Percentiles rank a stretch among this genome's conserved stretches.
Conservation (phyloP, 805 yeast genomes). For the Spathaspora hagerdaliae region DNA sequence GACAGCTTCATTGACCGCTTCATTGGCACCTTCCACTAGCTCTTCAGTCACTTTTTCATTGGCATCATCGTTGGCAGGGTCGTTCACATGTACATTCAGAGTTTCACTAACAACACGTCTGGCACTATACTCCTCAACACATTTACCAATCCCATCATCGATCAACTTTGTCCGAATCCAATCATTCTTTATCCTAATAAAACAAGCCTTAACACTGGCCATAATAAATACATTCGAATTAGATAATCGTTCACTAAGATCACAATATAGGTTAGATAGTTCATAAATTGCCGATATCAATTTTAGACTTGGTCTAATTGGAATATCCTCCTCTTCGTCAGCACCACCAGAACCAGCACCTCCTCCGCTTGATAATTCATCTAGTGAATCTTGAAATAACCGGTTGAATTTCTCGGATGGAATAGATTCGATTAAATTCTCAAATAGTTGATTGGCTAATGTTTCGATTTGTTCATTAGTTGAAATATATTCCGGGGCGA, state of each 20-base stretch:
- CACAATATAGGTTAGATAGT: not conserved
- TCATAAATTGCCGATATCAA: slow-evolving; percentile 2
- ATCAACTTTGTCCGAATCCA: slow-evolving; percentile 22
- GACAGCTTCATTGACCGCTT: not conserved
- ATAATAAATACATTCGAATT: not conserved
- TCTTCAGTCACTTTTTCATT: too few species aligned
- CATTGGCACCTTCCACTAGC: not conserved
- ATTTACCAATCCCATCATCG: not conserved
- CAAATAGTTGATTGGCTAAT: not conserved
- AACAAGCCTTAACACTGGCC: slow-evolving; percentile 10
- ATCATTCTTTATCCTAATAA: slow-evolving; percentile 23
- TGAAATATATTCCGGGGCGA: not conserved
- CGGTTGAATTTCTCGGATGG: slow-evolving; percentile 1
- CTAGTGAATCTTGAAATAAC: not conserved
- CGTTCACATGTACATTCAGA: too few species aligned
- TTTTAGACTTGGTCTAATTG: slow-evolving; percentile 7
- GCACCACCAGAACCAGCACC: too few species aligned
- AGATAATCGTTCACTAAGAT: not conserved
- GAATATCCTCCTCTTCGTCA: not conserved
- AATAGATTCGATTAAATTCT: not conserved
- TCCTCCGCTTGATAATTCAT: not conserved
- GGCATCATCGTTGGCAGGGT: too few species aligned
- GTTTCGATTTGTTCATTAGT: not conserved
- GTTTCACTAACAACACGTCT: too few species aligned
- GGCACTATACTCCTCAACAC: too few species aligned